Base-by-base conservation (phyloP, 495 filamentous ascomycete species). In the Penicillium lividum region DNA sequence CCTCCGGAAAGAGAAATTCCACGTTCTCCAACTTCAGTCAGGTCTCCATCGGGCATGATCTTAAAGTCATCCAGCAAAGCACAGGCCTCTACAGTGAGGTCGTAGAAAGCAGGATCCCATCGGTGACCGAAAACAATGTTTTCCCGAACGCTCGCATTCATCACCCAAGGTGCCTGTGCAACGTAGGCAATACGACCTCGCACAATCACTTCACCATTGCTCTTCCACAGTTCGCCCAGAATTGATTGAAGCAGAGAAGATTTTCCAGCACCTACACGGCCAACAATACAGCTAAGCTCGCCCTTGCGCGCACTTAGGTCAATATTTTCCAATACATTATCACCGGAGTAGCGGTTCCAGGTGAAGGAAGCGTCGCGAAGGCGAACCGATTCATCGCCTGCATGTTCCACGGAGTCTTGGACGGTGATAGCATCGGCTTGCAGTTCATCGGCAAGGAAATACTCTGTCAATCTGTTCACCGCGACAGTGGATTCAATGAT, bases 71-170 rank as follows among this genome's bases (percentile, higher is more conserved):
- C 92, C 2, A 86, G 63, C 31, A 99, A 77, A 54, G 95, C 95
- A 67, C 95, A 99, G 22, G 95, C 95, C 71, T 95, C 89, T 4
- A 99, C 81, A 3, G 95, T 97, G 55, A 86, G 86, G 46, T 97
- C 91, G 71, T 99, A 99, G 76, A 99, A 99, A 48, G 84, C 77
- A 4, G 94, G 90, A 75, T 99, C 93, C 80, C 89, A 98, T 42
- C 91, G 86, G 75, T 98, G 91, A 5, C 95, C 95, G 67, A 99
- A 99, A 7, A 97, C 81, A 66, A 99, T 97, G 65, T 99, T 99
- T 62, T 99, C 95, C 53, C 88, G 87, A 29, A 98, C 92, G 47
- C 88, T 94, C 7, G 95, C 93, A 66, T 98, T 99, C 93, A 97
- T 98, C 38, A 99, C 87, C 93, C 95, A 99, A 27, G 92, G 72